Evolutionary conservation across 2,329 filamentous ascomycete genomes (phyloP).

Genomic region (Mollisia scopiformis): DNA sequence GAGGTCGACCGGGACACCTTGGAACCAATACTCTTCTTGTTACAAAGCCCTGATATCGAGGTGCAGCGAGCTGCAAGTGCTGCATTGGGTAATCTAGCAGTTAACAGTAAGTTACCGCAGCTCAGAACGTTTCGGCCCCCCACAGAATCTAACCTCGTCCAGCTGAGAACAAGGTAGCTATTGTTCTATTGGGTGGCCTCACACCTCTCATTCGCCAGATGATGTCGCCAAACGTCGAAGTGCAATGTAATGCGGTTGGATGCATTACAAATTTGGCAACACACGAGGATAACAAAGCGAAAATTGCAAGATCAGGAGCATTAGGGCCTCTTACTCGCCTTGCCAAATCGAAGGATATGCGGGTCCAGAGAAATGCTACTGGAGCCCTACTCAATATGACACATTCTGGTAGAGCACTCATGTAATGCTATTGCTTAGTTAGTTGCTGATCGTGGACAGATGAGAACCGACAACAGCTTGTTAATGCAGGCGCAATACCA

Average conservation of each 20-base stretch:
- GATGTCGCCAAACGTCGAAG: constrained; percentile 97
- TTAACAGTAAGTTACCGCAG: constrained; percentile 74
- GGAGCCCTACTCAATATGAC: constrained; percentile 98
- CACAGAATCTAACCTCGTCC: constrained; percentile 44
- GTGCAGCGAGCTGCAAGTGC: constrained; percentile 96
- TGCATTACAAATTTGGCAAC: constrained; percentile 98
- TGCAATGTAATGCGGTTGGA: constrained; percentile 98
- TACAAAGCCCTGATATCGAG: constrained; percentile 95
- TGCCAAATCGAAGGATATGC: constrained; percentile 98
- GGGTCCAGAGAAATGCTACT: constrained; percentile 95
- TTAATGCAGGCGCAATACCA: constrained; percentile 96
- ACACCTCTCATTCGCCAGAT: constrained; percentile 95
- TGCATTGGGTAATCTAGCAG: constrained; percentile 91
- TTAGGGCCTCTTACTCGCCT: constrained; percentile 87
- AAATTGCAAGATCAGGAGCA: constrained; percentile 94
- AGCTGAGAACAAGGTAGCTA: constrained; percentile 98
- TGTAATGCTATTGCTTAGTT: not conserved
- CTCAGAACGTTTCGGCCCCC: not conserved
- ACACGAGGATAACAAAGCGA: constrained; percentile 98
- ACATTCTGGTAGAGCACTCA: constrained; percentile 75
- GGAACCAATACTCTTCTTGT: constrained; percentile 91
- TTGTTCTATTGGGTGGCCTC: constrained; percentile 89
- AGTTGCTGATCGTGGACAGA: constrained; percentile 54
- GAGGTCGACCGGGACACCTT: constrained; percentile 95
- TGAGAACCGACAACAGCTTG: constrained; percentile 96